Evolutionary conservation across 2,329 filamentous ascomycete genomes (phyloP).

Genomic region (Aspergillus brasiliensis): DNA sequence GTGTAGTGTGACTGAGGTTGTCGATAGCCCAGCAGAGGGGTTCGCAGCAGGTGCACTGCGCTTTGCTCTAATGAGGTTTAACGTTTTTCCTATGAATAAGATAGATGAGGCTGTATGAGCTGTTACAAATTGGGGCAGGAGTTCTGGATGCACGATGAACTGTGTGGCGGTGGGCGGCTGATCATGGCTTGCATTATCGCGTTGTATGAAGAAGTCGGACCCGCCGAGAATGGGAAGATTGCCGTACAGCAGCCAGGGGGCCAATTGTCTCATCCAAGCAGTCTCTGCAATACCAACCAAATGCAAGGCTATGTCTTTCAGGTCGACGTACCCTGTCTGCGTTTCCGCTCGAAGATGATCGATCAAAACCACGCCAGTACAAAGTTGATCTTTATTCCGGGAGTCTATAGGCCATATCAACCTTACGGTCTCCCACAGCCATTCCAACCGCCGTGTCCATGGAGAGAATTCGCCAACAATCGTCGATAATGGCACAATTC

Average conservation of each 20-base stretch:
- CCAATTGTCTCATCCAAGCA: constrained; percentile 87
- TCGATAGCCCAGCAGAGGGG: constrained; percentile 37
- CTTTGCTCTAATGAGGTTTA: constrained; percentile 74
- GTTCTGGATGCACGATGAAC: constrained; percentile 59
- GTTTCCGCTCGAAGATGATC: constrained; percentile 73
- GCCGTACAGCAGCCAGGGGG: constrained; percentile 89
- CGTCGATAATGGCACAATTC: constrained; percentile 86
- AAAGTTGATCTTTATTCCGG: constrained; percentile 39
- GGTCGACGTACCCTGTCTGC: constrained; percentile 84
- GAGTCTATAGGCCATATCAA: constrained; percentile 62
- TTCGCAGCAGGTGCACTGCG: constrained; percentile 38
- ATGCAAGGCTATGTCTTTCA: constrained; percentile 73
- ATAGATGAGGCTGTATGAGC: constrained; percentile 75
- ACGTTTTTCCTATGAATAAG: constrained; percentile 84
- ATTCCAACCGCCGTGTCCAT: constrained; percentile 82
- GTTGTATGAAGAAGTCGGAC: constrained; percentile 82
- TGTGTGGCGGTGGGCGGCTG: constrained; percentile 50
- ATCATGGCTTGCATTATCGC: constrained; percentile 43
- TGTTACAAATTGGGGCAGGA: constrained; percentile 80
- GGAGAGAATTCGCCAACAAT: constrained; percentile 82
- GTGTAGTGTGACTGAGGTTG: constrained; percentile 63
- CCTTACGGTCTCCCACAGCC: constrained; percentile 74
- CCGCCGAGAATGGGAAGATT: constrained; percentile 74
- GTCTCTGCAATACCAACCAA: constrained; percentile 79
- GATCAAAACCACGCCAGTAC: constrained; percentile 73